Conservation (phyloP, 140 eudicot species). For the Senecio squalidus region DNA sequence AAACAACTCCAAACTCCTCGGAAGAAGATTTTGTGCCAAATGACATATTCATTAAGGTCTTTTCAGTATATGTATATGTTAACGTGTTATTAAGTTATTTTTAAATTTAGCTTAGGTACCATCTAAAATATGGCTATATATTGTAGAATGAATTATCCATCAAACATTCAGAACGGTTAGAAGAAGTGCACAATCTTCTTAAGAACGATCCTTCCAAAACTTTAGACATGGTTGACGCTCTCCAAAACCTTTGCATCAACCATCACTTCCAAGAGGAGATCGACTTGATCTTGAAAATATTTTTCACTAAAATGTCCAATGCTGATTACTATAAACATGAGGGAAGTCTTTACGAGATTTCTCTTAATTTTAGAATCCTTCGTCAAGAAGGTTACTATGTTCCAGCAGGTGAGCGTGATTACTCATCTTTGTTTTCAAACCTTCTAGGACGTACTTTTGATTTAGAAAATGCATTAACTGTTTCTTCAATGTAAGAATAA, state of each 20-base stretch:
- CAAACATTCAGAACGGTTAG: slow-evolving; percentile 5
- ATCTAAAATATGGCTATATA: not conserved
- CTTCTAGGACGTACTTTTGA: not conserved
- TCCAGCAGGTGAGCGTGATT: slow-evolving; percentile 32
- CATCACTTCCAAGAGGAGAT: slow-evolving; percentile 42
- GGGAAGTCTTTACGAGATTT: slow-evolving; percentile 28
- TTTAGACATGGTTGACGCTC: slow-evolving; percentile 33
- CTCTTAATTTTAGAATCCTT: slow-evolving; percentile 46
- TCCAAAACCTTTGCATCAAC: slow-evolving; percentile 49
- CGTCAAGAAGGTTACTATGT: slow-evolving; percentile 59
- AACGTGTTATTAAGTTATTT: not conserved
- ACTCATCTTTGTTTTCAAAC: not conserved
- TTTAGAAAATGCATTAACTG: too few species aligned
- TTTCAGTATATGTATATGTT: not conserved
- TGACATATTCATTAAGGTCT: slow-evolving; percentile 7
- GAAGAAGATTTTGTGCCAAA: not conserved
- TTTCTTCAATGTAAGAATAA: too few species aligned
- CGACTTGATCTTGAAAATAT: slow-evolving; percentile 12
- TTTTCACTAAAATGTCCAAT: not conserved
- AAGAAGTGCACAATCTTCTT: slow-evolving; percentile 11
- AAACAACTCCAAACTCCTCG: not conserved
- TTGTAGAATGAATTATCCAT: slow-evolving; percentile 24
- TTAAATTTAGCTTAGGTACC: not conserved
- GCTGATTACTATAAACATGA: not conserved
- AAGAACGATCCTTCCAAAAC: slow-evolving; percentile 8